A percentile compares a stretch with the other conserved stretches of the same genome.
phyloP scores from a whole-genome alignment of 805 yeast genomes.

The Teunomyces funiuensis region DNA sequence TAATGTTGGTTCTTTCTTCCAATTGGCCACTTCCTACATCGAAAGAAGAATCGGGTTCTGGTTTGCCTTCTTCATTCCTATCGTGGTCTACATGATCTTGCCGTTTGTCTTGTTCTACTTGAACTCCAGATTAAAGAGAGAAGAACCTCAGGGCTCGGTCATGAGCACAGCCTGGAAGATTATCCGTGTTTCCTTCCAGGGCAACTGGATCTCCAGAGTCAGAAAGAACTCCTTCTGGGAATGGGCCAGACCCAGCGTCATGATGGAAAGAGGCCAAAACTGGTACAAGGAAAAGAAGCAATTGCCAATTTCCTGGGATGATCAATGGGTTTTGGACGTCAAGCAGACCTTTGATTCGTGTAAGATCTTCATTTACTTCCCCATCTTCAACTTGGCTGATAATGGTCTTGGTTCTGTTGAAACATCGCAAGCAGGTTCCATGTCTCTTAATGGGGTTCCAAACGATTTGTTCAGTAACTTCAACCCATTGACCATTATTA shows the following conservation, averaged over 20 bases:
- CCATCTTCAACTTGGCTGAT: constrained; percentile 41
- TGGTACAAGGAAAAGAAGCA: constrained; percentile 24
- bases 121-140: constrained; percentile 27
- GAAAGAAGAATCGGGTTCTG: constrained; percentile 55
- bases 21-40: constrained; percentile 50
- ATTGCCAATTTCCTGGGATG: constrained; percentile 35
- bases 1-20: constrained; percentile 54
- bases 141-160: constrained; percentile 46
- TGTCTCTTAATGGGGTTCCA: constrained; percentile 53
- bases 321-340: constrained; percentile 48
- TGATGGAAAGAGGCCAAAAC: constrained; percentile 43
- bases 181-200: constrained; percentile 40
- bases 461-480: constrained; percentile 56
- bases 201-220: constrained; percentile 43
- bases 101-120: constrained; percentile 29
- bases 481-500: constrained; percentile 53
- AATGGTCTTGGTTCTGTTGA: constrained; percentile 49
- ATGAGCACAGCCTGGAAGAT: constrained; percentile 44
- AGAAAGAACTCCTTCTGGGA: constrained; percentile 46
- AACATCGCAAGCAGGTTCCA: constrained; percentile 54
- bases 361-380: constrained; percentile 45
- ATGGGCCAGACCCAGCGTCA: constrained; percentile 45
- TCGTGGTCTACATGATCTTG: constrained; percentile 27
- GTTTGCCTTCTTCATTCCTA: constrained; percentile 53
- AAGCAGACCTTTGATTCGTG: constrained; percentile 45